Evolutionary conservation across 1,284 basidiomycete genomes (phyloP).

Genomic region (Microbotryum violaceum): DNA sequence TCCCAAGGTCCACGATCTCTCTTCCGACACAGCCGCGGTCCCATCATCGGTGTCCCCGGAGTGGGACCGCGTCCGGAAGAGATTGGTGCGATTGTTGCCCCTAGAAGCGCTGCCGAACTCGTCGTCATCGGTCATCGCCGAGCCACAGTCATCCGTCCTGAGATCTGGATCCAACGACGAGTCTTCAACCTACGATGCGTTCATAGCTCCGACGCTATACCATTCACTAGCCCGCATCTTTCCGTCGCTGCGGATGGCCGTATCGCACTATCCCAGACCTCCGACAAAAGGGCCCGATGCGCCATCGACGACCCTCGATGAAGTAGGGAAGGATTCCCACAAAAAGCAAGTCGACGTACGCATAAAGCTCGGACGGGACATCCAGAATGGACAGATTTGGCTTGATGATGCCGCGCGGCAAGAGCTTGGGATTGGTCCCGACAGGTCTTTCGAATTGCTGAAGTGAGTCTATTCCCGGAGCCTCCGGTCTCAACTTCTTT

Average conservation of each 20-base stretch:
- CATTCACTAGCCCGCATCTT: too few relatives aligned
- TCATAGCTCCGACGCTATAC: too few relatives aligned
- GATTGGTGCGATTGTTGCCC: conserved; percentile 28
- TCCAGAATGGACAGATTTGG: conserved; percentile 57
- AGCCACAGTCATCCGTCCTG: too few relatives aligned
- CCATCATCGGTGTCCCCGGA: conserved; percentile 5
- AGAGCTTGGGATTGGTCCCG: conserved; percentile 12
- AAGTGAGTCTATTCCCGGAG: conserved; percentile 5
- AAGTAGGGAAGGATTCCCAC: conserved; percentile 3
- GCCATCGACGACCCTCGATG: not conserved
- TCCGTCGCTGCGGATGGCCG: too few relatives aligned
- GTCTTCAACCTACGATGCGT: too few relatives aligned
- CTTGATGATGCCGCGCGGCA: conserved; percentile 6
- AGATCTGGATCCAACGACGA: too few relatives aligned
- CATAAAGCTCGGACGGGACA: conserved; percentile 27
- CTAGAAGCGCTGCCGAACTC: not conserved
- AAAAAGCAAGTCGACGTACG: conserved; percentile 27
- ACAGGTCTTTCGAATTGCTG: conserved; percentile 24
- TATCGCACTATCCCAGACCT: not conserved
- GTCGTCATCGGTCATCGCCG: too few relatives aligned
- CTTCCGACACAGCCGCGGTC: not conserved
- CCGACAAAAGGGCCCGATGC: not conserved
- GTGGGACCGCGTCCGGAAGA: conserved; percentile 6
- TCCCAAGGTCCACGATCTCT: conserved; percentile 20
- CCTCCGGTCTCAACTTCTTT: not conserved